Conservation (phyloP, 148 eudicot genomes). For the Chenopodium formosanum region DNA sequence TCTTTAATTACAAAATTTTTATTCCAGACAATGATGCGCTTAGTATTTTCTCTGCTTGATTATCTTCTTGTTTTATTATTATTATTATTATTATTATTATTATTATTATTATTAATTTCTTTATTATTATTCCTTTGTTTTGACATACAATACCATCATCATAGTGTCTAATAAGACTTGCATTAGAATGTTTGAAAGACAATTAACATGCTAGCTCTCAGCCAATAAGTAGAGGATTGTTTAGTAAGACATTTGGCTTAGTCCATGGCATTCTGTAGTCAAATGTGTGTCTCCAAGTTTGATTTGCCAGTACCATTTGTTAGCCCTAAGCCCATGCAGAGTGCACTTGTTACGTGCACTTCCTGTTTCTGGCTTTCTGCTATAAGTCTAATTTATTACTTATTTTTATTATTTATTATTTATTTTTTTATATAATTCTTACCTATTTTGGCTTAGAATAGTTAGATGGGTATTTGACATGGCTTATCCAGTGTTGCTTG, state of each 20-base stretch:
- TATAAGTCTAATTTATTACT: background rate
- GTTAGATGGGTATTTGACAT: background rate
- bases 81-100: no score
- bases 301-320: no score
- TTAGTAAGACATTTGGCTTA: background rate
- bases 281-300: background rate
- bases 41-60: background rate
- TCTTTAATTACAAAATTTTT: background rate
- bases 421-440: background rate
- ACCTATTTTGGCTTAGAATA: conserved; percentile 3
- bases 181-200: background rate
- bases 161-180: no score
- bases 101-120: no score
- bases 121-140: no score
- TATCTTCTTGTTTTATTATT: no score
- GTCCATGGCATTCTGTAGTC: background rate
- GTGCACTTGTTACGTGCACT: background rate
- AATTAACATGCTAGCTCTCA: background rate
- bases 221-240: background rate
- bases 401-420: no score
- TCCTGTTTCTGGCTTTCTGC: background rate
- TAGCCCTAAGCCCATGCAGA: background rate
- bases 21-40: background rate
- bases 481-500: background rate
- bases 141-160: background rate